These are phyloP conservation scores for Toxoplasma gondii DNA, from an alignment of 169 alveolate species.

Conservation along the genomic window DNA sequence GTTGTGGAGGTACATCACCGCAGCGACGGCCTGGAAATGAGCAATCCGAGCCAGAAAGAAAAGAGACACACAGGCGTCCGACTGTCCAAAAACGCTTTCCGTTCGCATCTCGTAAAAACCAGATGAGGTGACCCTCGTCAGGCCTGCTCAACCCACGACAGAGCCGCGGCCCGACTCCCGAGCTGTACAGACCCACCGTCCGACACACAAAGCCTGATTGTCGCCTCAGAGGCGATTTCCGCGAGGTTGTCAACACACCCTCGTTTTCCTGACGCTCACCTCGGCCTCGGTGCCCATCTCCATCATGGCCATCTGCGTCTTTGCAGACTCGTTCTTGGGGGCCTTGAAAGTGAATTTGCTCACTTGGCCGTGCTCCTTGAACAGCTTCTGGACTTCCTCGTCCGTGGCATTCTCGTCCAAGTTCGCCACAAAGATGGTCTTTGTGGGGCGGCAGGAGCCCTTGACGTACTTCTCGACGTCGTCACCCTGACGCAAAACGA, in stretches of 20 bases:
- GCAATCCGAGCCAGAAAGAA: background rate
- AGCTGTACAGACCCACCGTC: background rate
- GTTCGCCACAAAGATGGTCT: conserved; percentile 76
- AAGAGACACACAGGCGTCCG: too few relatives aligned
- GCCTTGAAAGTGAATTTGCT: conserved; percentile 44
- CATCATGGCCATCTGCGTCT: conserved; percentile 68
- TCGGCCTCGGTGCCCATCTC: conserved; percentile 56
- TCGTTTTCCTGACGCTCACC: too few relatives aligned
- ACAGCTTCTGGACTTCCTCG: conserved; percentile 68
- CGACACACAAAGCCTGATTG: too few relatives aligned
- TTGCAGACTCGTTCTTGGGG: conserved; percentile 61
- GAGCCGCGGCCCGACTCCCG: background rate
- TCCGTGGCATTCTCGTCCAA: conserved; percentile 71
- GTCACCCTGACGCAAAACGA: conserved; percentile 50
- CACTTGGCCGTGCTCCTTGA: conserved; percentile 71
- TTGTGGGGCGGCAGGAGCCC: conserved; percentile 78
- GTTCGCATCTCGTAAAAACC: too few relatives aligned
- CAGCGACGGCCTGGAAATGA: conserved; percentile 70
- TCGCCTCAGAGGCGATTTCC: too few relatives aligned
- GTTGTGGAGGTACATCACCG: conserved; percentile 78
- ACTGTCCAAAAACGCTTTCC: too few relatives aligned
- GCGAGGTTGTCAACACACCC: too few relatives aligned
- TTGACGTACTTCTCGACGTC: conserved; percentile 75
- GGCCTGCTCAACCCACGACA: background rate
- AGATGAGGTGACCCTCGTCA: background rate